A percentile compares a stretch with the other conserved stretches of the same genome.
These are phyloP conservation scores for Rutstroemia sp. DNA, from an alignment of 2,329 filamentous ascomycete genomes.

Conservation along the genomic window DNA sequence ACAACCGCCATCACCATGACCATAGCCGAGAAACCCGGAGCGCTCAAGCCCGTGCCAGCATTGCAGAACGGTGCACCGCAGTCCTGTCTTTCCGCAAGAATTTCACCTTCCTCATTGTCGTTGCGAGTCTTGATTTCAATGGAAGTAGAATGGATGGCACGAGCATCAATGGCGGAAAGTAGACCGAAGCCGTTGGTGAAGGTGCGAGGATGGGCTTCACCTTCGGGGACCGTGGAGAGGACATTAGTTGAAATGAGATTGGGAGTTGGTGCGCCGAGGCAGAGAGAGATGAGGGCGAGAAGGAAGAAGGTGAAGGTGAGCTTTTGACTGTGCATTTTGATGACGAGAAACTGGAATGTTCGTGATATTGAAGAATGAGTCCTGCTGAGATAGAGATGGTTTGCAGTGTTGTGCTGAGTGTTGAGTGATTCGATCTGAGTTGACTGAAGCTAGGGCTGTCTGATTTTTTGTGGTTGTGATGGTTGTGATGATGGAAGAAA, in stretches of 20 bases:
- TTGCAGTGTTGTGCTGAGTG: too few species aligned
- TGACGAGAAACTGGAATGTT: not conserved
- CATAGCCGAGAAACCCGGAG: not conserved
- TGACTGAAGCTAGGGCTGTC: not conserved
- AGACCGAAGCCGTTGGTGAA: not conserved
- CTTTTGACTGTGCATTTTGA: not conserved
- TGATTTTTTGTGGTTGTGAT: too few species aligned
- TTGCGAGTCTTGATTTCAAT: not conserved
- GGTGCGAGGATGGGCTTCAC: not conserved
- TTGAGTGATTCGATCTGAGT: too few species aligned
- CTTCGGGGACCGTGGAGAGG: not conserved
- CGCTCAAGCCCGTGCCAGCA: not conserved
- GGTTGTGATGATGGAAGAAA: too few species aligned
- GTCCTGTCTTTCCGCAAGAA: not conserved
- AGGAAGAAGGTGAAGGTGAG: not conserved
- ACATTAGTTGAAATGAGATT: not conserved
- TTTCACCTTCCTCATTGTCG: not conserved
- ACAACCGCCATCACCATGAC: not conserved
- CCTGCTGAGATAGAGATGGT: too few species aligned
- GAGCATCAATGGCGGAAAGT: not conserved
- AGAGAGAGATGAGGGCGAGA: not conserved
- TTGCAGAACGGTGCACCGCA: not conserved
- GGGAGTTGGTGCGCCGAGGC: not conserved
- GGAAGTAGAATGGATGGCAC: not conserved
- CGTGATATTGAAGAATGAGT: not conserved